Base-by-base conservation (phyloP, 2,329 filamentous ascomycete species). In the Aphanocladium album region DNA sequence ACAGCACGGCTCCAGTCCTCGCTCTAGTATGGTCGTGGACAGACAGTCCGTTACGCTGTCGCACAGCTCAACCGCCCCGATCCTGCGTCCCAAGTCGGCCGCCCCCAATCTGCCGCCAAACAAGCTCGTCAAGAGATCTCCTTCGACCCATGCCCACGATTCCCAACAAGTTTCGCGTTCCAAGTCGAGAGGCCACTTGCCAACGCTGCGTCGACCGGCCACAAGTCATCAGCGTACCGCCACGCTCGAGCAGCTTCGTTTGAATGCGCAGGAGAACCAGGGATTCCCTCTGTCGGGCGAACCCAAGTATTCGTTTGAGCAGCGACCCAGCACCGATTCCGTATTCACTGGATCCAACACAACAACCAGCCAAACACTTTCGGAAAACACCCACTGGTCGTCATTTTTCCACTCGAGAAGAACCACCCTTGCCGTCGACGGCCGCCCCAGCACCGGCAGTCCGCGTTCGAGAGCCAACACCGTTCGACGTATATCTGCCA, bases 191-290 rank as follows among this genome's bases (percentile, higher is more conserved):
- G 55, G 50, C 12, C 84, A 88, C 67, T 77, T 89, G 63, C 82
- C 85, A 2, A 85, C 83, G 23, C 80, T 93, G 62, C 85, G 88
- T 62, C 80, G 89, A 67, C 90, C 90, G 57, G 89, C 89, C 50
- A 93, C 90, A 19, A 92, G 89, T 71, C 89, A 92, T 69, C 89
- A 93, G 71, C 82, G 90, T 67, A 89, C 88, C 50, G 86, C 85
- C 37, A 90, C 88, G 1, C 76, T 91, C 30, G 85, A 89, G 66
- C 82, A 86, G 63, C 71, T 77, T 30, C 72, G 60, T 65, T 68
- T 25, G 67, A 70, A 27, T 55, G 69, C 21, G 60, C 67, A 30
- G 66, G 65, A 55, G 64, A 49, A 27, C 66, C 52, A 27, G 39
- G 35, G 2, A 17, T 35, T 25, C 30, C 49, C 21, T 17, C 37